These are phyloP conservation scores for Daucus carota DNA, from an alignment of 129 eudicot species.

Conservation along the genomic window DNA sequence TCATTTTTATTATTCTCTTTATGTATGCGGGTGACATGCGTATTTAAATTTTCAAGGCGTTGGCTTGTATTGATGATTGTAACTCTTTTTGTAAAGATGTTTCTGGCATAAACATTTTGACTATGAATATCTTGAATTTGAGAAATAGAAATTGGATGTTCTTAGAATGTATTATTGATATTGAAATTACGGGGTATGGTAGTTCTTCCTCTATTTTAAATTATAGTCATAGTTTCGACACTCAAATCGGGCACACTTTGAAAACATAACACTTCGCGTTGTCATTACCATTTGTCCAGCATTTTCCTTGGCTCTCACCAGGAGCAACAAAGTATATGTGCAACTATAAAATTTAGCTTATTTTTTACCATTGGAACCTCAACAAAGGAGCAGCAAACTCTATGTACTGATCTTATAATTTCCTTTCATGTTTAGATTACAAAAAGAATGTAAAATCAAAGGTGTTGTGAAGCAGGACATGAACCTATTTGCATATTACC, in stretches of 20 bases:
- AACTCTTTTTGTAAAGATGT: background rate
- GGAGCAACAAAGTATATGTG: background rate
- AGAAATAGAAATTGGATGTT: background rate
- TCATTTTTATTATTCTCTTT: conserved; percentile 2
- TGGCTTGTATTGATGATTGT: background rate
- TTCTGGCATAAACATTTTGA: background rate
- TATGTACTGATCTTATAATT: background rate
- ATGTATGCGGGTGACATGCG: background rate
- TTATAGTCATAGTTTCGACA: no score
- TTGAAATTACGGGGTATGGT: background rate
- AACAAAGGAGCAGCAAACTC: background rate
- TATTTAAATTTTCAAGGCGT: background rate
- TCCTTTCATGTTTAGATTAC: background rate
- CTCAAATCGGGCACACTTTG: no score
- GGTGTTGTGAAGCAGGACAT: background rate
- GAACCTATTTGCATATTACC: conserved; percentile 4
- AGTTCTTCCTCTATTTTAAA: background rate
- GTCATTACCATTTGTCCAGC: background rate
- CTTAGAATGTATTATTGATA: background rate
- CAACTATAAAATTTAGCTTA: background rate
- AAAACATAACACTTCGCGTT: background rate
- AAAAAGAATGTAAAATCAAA: background rate
- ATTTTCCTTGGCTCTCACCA: background rate
- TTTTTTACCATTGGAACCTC: background rate
- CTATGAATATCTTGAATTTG: background rate